These are phyloP conservation scores for Chenopodium suecicum DNA, from an alignment of 148 eudicot species.

Conservation along the genomic window DNA sequence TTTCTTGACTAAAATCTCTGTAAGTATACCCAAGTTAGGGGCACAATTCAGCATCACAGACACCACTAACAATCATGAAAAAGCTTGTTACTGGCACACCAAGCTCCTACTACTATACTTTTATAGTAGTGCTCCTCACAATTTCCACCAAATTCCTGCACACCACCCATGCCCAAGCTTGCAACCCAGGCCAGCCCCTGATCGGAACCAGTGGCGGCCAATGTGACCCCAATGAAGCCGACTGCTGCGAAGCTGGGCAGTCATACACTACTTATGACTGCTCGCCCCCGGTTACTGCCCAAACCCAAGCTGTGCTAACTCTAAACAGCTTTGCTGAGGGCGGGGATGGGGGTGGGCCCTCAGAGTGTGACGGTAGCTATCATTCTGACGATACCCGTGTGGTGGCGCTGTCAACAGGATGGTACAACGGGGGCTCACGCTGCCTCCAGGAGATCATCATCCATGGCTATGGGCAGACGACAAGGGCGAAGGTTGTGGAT, in stretches of 20 bases:
- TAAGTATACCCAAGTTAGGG: neutral
- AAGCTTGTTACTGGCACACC: too few species aligned
- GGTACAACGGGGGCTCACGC: slow-evolving; percentile 31
- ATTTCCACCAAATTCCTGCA: slow-evolving; percentile 10
- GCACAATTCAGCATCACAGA: neutral
- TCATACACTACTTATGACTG: slow-evolving; percentile 37
- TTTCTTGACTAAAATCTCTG: neutral
- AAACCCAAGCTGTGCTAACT: slow-evolving; percentile 34
- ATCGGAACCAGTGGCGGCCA: slow-evolving; percentile 24
- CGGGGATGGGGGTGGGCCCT: slow-evolving; percentile 38
- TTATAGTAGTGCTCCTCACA: neutral
- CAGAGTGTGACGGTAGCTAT: slow-evolving; percentile 37
- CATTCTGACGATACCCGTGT: slow-evolving; percentile 33
- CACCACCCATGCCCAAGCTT: slow-evolving; percentile 15
- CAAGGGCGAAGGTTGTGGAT: slow-evolving; percentile 42
- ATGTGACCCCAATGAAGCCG: slow-evolving; percentile 26
- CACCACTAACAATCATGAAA: slow-evolving; percentile 1
- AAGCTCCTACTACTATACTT: neutral
- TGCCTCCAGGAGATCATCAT: slow-evolving; percentile 37
- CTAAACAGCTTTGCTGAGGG: slow-evolving; percentile 39
- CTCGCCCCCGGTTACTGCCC: slow-evolving; percentile 32
- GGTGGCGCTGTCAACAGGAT: slow-evolving; percentile 56
- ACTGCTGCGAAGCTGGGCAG: slow-evolving; percentile 33
- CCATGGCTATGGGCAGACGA: slow-evolving; percentile 29
- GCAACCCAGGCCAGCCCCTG: slow-evolving; percentile 16